Conservation (phyloP, 2,329 filamentous ascomycete species). For the Fusarium oligoseptatum region DNA sequence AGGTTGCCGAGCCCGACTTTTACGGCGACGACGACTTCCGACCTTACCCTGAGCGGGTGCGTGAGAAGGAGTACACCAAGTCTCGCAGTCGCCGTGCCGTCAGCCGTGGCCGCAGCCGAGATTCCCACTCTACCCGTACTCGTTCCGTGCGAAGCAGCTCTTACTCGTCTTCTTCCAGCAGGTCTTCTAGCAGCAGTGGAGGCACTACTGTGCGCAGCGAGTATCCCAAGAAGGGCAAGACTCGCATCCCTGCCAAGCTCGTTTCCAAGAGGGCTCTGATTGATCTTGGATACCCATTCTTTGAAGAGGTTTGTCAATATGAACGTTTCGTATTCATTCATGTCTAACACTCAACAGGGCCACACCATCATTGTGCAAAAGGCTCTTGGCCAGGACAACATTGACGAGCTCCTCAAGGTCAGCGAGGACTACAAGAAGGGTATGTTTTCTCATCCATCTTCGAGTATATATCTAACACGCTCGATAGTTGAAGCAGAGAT, state of each 20-base stretch:
- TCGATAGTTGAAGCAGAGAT: slow-evolving; percentile 33
- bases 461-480: not conserved
- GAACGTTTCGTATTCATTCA: fast-evolving
- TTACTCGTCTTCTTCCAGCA: slow-evolving; percentile 59
- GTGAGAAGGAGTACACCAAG: slow-evolving; percentile 72
- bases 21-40: slow-evolving; percentile 81
- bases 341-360: slow-evolving; percentile 64
- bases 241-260: slow-evolving; percentile 84
- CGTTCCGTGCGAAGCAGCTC: slow-evolving; percentile 57
- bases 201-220: slow-evolving; percentile 68
- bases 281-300: slow-evolving; percentile 87
- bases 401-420: slow-evolving; percentile 87
- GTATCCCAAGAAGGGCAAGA: slow-evolving; percentile 89
- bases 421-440: slow-evolving; percentile 82
- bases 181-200: slow-evolving; percentile 61
- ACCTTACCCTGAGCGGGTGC: slow-evolving; percentile 69
- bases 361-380: slow-evolving; percentile 85
- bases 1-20: slow-evolving; percentile 74
- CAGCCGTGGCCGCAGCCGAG: slow-evolving; percentile 51
- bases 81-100: slow-evolving; percentile 58
- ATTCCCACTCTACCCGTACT: slow-evolving; percentile 57
- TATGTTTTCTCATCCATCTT: slow-evolving; percentile 48
- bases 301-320: slow-evolving; percentile 77
- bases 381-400: slow-evolving; percentile 89
- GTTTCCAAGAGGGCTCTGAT: slow-evolving; percentile 85